A percentile compares a stretch with the other conserved stretches of the same genome.
phyloP scores from a whole-genome alignment of 305 asterid species.

The Rubia balearica region DNA sequence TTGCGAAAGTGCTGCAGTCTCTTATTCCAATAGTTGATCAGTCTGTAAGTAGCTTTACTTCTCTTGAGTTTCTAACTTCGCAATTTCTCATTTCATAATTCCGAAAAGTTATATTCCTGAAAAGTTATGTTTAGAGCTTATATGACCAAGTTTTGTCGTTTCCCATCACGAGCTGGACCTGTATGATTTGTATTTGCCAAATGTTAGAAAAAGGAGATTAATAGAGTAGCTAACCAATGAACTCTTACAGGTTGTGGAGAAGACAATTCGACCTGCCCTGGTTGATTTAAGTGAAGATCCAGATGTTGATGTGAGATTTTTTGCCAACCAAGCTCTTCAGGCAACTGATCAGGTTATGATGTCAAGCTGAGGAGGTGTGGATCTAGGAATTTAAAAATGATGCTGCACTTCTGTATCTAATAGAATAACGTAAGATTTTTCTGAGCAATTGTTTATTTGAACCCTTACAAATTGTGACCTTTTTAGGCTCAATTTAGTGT shows the following conservation, averaged over 20 bases:
- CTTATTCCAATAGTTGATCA: constrained; percentile 39
- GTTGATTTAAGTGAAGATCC: constrained; percentile 77
- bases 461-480: no score
- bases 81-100: neutral
- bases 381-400: no score
- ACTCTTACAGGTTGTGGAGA: constrained; percentile 54
- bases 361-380: constrained; percentile 35
- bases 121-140: no score
- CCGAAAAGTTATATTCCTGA: no score
- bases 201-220: neutral
- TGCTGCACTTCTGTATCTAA: no score
- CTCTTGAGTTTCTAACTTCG: neutral
- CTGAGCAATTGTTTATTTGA: no score
- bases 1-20: constrained; percentile 45
- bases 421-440: no score
- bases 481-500: no score
- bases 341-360: constrained; percentile 48
- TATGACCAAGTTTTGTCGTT: neutral
- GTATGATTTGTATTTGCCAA: neutral
- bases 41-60: constrained; percentile 24
- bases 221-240: neutral
- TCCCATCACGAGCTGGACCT: neutral
- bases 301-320: constrained; percentile 72
- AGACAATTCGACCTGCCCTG: constrained; percentile 58
- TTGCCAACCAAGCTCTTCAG: constrained; percentile 64